Evolutionary conservation across 352 stramenopile species (phyloP).

Genomic region (Thraustochytrium striatum): DNA sequence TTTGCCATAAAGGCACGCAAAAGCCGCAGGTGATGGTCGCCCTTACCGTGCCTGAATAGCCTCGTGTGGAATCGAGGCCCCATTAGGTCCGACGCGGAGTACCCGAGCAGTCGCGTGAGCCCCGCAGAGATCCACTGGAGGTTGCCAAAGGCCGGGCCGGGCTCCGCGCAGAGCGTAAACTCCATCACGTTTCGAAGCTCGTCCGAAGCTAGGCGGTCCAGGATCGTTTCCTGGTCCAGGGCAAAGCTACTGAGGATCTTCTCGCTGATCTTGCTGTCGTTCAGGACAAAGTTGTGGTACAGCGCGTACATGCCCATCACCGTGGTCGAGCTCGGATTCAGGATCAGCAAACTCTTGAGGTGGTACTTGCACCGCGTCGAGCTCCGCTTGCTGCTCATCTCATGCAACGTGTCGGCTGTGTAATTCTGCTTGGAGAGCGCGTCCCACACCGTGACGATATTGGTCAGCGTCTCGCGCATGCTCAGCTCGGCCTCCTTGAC

Average conservation of each 20-base stretch:
- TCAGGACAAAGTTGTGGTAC: conserved; percentile 45
- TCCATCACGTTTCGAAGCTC: conserved; percentile 12
- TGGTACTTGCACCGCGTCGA: conserved; percentile 4
- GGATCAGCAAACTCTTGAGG: conserved; percentile 4
- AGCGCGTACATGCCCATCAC: conserved; percentile 27
- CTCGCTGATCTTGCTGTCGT: conserved; percentile 9
- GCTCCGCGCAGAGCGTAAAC: background rate
- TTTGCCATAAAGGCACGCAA: no score
- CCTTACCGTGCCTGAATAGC: no score
- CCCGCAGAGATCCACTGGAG: conserved; percentile 18
- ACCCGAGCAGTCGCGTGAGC: background rate
- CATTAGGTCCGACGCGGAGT: background rate
- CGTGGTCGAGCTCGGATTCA: conserved; percentile 40
- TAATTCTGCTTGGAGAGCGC: conserved; percentile 5
- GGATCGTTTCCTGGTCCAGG: background rate
- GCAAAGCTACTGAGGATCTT: conserved; percentile 34
- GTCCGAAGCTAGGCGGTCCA: conserved; percentile 2
- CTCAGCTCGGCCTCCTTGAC: conserved; percentile 22
- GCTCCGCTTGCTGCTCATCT: conserved; percentile 3
- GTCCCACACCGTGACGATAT: conserved; percentile 33
- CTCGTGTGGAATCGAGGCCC: background rate
- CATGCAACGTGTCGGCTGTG: background rate
- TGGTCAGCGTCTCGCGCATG: conserved; percentile 21
- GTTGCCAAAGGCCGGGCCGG: background rate
- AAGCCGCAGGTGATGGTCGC: no score